Base-by-base conservation (phyloP, 108 stramenopile species). In the Cyclotella kingstonii region DNA sequence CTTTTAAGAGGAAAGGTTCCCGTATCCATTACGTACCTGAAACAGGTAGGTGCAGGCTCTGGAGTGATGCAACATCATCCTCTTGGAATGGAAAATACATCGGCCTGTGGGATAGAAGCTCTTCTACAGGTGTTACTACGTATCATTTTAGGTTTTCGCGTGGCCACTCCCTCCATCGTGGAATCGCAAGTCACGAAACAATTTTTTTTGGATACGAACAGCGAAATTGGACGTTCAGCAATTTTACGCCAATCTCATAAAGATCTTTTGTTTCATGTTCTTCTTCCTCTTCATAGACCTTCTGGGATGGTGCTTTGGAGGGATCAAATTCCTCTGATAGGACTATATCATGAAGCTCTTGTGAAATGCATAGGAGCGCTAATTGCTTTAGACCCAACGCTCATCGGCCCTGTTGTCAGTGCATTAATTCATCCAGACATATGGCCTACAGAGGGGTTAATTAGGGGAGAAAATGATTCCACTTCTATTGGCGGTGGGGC, bases 291-390 rank as follows among this genome's bases (percentile, higher is more conserved):
- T 31, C 90, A 91, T 80, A 54, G 75, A 63, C 85, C 91, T 9
- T 78, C 74, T 59, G 80, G 86, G 21, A 83, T 92, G 87, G 85
- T 89, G 0, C 66, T 92, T 34, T 92, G 91, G 91, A 56, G 91
- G 53, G 91, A 92, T 68, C 91, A 92, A 68, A 85, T 78, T 0
- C 73, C 85, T 5, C 45, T 92, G 21, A 53, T 92, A 36, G 81
- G 79, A 10, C 47, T 92, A 17, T 92, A 92, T 60, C 91, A 92
- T 57, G 87, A 92, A 63, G 62, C 83, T 0, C 45, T 92, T 18
- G 82, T 83, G 4, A 82, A 84, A 56, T 84, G 82, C 56, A 82
- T 89, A 3, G 87, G 84, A 4, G 60, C 63, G 18, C 21, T 92
- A 8, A 22, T 92, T 7, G 40, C 17, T 28, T 39, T 47, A 27